These are phyloP conservation scores for Eimeria tenella DNA, from an alignment of 169 alveolate genomes.

Conservation along the genomic window DNA sequence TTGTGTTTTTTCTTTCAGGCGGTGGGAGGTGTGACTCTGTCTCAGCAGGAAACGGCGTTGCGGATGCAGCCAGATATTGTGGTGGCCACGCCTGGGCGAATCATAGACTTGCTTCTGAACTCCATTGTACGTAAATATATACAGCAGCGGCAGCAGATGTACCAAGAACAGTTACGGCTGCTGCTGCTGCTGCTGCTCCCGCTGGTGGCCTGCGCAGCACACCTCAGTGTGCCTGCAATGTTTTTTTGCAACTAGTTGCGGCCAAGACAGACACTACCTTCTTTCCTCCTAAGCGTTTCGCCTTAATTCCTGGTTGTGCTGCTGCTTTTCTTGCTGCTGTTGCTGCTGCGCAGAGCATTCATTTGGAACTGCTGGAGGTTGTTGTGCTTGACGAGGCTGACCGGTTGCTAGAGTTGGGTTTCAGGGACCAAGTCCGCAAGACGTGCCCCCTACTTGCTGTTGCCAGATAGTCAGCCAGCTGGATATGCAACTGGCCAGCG, in stretches of 20 bases:
- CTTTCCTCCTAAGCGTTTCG: not conserved
- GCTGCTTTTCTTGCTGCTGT: not conserved
- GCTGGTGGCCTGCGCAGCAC: no score
- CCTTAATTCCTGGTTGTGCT: not conserved
- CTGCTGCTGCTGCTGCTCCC: no score
- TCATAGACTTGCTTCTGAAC: constrained; percentile 95
- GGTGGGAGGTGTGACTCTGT: constrained; percentile 92
- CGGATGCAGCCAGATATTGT: constrained; percentile 96
- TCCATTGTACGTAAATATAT: constrained; percentile 81
- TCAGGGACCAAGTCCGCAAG: constrained; percentile 88
- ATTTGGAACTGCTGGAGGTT: constrained; percentile 91
- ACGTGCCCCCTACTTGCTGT: not conserved
- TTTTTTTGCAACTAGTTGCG: no score
- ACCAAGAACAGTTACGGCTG: not conserved
- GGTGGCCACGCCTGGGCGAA: constrained; percentile 99
- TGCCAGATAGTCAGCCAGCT: not conserved
- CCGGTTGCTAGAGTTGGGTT: constrained; percentile 96
- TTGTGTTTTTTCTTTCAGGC: constrained; percentile 71
- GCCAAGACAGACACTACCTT: not conserved
- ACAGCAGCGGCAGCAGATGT: not conserved
- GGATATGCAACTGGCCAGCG: not conserved
- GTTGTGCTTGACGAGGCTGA: constrained; percentile 98
- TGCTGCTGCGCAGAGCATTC: constrained; percentile 73
- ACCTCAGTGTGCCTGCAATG: no score
- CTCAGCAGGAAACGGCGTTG: constrained; percentile 92